Evolutionary conservation across 345 rosid species (phyloP).

Genomic region (Eucalyptus virginea): DNA sequence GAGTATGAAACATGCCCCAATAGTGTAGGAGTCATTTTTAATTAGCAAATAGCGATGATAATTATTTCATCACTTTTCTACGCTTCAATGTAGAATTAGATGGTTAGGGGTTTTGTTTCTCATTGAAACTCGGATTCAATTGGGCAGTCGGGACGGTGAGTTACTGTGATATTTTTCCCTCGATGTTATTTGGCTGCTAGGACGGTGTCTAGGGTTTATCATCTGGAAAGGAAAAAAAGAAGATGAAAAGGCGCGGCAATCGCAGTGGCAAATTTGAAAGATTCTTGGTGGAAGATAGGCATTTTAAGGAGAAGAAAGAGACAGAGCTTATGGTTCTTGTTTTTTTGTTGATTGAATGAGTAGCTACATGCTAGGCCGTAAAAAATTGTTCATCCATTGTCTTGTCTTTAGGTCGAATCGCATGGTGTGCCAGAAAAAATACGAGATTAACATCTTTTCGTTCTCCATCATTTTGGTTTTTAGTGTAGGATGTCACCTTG

Average conservation of each 20-base stretch:
- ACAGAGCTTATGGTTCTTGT: not conserved
- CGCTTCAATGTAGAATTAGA: not conserved
- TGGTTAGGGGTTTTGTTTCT: not conserved
- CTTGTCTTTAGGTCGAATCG: not conserved
- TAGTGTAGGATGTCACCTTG: not conserved
- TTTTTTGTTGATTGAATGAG: not conserved
- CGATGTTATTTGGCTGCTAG: not conserved
- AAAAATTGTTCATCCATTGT: not conserved
- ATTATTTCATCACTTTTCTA: not conserved
- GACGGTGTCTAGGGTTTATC: not conserved
- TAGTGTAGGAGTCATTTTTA: not conserved
- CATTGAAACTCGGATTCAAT: not conserved
- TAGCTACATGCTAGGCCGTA: not conserved
- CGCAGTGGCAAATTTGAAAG: not conserved
- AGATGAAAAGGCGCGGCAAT: not conserved
- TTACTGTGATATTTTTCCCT: not conserved
- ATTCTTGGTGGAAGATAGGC: not conserved
- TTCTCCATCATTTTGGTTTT: not conserved
- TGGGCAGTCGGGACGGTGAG: not conserved
- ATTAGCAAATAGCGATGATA: not conserved
- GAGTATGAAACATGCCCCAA: not conserved
- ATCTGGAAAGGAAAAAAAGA: not conserved
- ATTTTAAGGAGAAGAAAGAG: not conserved
- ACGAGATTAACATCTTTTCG: not conserved
- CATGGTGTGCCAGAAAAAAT: not conserved